These are phyloP conservation scores for Leptodontidium sp. DNA, from an alignment of 2,329 filamentous ascomycete genomes.

Conservation along the genomic window DNA sequence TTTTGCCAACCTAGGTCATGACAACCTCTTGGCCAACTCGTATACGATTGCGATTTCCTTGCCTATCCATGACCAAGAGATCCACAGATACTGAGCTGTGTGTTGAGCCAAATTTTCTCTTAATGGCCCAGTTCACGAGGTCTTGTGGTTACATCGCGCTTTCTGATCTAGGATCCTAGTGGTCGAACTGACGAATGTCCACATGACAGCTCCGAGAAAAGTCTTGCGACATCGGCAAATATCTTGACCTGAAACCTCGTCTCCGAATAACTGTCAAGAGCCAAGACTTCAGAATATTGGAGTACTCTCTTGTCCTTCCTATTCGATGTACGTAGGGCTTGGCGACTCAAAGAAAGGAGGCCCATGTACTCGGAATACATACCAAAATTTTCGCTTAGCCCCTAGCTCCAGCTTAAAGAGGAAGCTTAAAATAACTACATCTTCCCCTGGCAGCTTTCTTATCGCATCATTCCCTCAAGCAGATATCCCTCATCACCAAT, in stretches of 20 bases:
- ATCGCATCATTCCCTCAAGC: not conserved
- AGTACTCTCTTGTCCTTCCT: not conserved
- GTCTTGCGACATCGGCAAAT: no score
- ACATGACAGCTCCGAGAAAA: no score
- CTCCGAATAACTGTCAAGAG: not conserved
- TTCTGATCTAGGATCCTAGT: no score
- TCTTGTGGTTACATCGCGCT: no score
- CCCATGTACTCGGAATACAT: not conserved
- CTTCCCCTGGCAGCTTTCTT: not conserved
- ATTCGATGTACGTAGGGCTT: not conserved
- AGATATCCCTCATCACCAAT: not conserved
- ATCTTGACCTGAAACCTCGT: not conserved
- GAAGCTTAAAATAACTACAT: not conserved
- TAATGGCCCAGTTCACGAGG: no score
- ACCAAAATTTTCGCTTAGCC: not conserved
- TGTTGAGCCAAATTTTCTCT: no score
- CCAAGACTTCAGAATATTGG: not conserved
- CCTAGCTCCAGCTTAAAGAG: not conserved
- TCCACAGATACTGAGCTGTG: no score
- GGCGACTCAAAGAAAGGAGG: not conserved
- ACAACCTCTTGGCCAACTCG: no score
- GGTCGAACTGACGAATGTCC: no score
- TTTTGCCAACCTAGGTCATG: no score
- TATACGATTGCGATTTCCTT: no score
- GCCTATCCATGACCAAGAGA: no score